Base-by-base conservation (phyloP, 2,329 filamentous ascomycete genomes). In the Rhynchosporium agropyri region DNA sequence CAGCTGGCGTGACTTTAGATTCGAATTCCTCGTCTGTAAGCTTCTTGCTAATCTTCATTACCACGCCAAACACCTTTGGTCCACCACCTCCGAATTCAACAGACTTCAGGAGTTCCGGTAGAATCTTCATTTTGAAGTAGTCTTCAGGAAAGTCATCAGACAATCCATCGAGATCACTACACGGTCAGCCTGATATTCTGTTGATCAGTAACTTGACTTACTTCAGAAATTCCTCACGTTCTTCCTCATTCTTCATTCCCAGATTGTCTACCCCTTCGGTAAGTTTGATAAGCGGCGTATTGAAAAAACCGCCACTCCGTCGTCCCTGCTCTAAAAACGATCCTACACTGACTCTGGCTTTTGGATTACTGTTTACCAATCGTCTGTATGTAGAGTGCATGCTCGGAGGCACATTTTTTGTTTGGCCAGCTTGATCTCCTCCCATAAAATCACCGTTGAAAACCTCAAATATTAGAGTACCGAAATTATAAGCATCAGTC, bases 31-130 rank as follows among this genome's bases (percentile, higher is more conserved):
- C 95, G 65, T 89, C 89, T 2, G 90, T 86, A 46, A 99, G 80
- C 73, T 97, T 98, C 6, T 87, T 81, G 3, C 92, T 87, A 70
- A 99, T 97, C 73, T 96, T 96, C 80, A 98, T 87, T 46, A 97
- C 91, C 1, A 96, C 87, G 0, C 83, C 79, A 64, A 99, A 90
- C 0, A 96, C 93, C 73, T 96, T 96, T 0, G 94, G 91, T 0
- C 95, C 95, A 33, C 95, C 95, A 10, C 94, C 95, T 7, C 95
- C 95, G 75, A 97, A 99, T 73, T 99, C 95, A n/a, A 98, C 92
- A 0, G 93, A 97, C 74, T 98, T 99, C n/a, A 99, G 83, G 36
- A 99, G 80, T 74, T 99, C 95, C 0, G 95, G 95, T 8, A 99
- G 81, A 3, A 99, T 87, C 73, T 98, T 99, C 83, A 96, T 90